These are phyloP conservation scores for Ceratocystis cacaofunesta DNA, from an alignment of 2,329 filamentous ascomycete species.

Conservation along the genomic window DNA sequence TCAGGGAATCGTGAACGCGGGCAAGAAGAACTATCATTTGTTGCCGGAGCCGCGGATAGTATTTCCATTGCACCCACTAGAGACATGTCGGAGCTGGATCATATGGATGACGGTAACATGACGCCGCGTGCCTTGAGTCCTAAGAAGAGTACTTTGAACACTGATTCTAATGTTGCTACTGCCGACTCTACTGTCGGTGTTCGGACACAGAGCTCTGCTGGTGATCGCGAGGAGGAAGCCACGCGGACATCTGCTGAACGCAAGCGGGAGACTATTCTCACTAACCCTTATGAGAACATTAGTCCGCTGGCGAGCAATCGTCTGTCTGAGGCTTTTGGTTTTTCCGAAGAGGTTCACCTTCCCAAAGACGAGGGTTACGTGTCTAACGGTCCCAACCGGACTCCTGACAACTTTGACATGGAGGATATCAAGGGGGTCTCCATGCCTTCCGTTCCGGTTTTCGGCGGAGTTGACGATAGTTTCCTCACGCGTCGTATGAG, in stretches of 20 bases:
- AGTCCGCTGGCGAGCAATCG: conserved; percentile 46
- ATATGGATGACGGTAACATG: conserved; percentile 26
- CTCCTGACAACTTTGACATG: conserved; percentile 34
- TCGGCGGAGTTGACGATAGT: conserved; percentile 46
- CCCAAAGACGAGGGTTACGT: conserved; percentile 72
- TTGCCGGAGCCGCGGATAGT: conserved; percentile 14
- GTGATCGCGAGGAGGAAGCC: conserved; percentile 18
- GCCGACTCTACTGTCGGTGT: conserved; percentile 21
- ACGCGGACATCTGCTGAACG: conserved; percentile 40
- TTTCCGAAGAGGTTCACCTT: conserved; percentile 4
- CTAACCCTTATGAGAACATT: conserved; percentile 51
- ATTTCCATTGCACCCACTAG: conserved; percentile 11
- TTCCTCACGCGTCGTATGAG: conserved; percentile 62
- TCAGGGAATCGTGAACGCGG: conserved; percentile 20
- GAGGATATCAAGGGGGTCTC: conserved; percentile 36
- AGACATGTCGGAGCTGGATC: background rate
- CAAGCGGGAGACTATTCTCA: conserved; percentile 51
- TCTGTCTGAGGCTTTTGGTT: conserved; percentile 35
- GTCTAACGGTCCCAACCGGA: conserved; percentile 50
- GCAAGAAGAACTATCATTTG: conserved; percentile 13
- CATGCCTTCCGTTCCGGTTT: conserved; percentile 18
- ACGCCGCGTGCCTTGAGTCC: conserved; percentile 30
- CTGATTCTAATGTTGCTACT: conserved; percentile 40
- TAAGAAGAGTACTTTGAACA: conserved; percentile 23
- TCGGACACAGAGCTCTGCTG: conserved; percentile 22